A percentile compares a stretch with the other conserved stretches of the same genome.
These are phyloP conservation scores for Clarireedia hainanense DNA, from an alignment of 2,329 filamentous ascomycete species.

Conservation along the genomic window DNA sequence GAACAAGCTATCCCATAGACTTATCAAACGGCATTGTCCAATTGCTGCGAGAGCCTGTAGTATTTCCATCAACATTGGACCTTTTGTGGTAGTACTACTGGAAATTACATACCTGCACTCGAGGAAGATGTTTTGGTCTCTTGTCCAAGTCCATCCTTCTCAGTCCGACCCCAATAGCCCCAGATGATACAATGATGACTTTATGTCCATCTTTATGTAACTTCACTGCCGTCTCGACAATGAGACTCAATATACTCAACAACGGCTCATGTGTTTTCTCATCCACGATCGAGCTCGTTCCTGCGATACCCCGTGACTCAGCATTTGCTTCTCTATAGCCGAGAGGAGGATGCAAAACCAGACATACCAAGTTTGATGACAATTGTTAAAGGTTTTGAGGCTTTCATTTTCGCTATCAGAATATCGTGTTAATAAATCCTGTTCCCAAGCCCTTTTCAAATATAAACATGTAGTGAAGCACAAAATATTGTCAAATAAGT, in stretches of 20 bases:
- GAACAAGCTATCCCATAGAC: constrained; percentile 91
- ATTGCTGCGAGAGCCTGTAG: constrained; percentile 79
- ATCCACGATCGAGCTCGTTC: constrained; percentile 97
- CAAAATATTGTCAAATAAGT: too few relatives aligned
- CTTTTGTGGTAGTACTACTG: neutral
- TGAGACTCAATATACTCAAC: constrained; percentile 80
- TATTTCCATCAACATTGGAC: neutral
- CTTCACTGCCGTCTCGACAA: constrained; percentile 87
- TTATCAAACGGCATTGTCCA: constrained; percentile 90
- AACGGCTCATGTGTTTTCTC: constrained; percentile 91
- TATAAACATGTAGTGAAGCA: neutral
- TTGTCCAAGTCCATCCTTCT: constrained; percentile 82
- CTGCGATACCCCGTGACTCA: constrained; percentile 39
- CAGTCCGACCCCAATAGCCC: constrained; percentile 90
- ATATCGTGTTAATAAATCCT: neutral
- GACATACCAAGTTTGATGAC: constrained; percentile 58
- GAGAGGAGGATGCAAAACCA: neutral
- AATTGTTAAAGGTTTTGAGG: constrained; percentile 49
- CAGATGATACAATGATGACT: constrained; percentile 94
- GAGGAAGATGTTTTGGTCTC: constrained; percentile 81
- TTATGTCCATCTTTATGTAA: constrained; percentile 85
- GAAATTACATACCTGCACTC: constrained; percentile 59
- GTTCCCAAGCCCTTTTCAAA: neutral
- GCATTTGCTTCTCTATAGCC: neutral
- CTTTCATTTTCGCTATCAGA: constrained; percentile 37